These are phyloP conservation scores for Rhododendron mucronatum DNA, from an alignment of 148 eudicot species.

Conservation along the genomic window DNA sequence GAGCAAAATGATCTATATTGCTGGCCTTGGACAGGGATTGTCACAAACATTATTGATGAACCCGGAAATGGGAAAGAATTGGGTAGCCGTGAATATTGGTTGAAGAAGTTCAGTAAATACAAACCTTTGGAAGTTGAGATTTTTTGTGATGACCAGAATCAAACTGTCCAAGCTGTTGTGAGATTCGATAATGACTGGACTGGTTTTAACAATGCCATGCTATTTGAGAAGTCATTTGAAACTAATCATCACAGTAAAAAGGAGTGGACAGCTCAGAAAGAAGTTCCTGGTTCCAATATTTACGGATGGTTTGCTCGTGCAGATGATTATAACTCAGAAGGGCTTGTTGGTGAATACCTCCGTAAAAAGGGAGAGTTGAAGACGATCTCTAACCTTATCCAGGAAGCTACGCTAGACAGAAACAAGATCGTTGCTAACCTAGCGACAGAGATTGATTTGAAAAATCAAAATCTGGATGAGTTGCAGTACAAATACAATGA, in stretches of 20 bases:
- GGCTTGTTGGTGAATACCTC: constrained; percentile 54
- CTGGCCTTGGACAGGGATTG: constrained; percentile 75
- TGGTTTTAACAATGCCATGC: constrained; percentile 58
- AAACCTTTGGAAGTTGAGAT: constrained; percentile 50
- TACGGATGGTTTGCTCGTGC: constrained; percentile 84
- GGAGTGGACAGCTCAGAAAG: constrained; percentile 42
- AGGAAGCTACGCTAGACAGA: constrained; percentile 35
- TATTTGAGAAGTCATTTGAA: constrained; percentile 74
- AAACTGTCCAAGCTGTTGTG: constrained; percentile 42
- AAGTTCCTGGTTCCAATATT: constrained; percentile 27
- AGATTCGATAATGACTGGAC: constrained; percentile 57
- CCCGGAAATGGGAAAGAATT: constrained; percentile 22
- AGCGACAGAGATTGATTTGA: constrained; percentile 48
- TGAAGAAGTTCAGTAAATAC: constrained; percentile 40
- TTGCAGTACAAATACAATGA: constrained; percentile 48
- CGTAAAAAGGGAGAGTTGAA: constrained; percentile 49
- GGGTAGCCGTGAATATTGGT: constrained; percentile 35
- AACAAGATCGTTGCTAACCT: constrained; percentile 36
- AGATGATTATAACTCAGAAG: constrained; percentile 53
- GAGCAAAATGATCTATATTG: constrained; percentile 41
- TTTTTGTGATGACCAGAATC: constrained; percentile 32
- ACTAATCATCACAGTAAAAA: constrained; percentile 51
- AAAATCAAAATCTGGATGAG: constrained; percentile 43
- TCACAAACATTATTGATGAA: constrained; percentile 50
- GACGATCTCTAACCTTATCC: constrained; percentile 44